phyloP scores from a whole-genome alignment of 169 alveolate genomes.

The Eimeria maxima region DNA sequence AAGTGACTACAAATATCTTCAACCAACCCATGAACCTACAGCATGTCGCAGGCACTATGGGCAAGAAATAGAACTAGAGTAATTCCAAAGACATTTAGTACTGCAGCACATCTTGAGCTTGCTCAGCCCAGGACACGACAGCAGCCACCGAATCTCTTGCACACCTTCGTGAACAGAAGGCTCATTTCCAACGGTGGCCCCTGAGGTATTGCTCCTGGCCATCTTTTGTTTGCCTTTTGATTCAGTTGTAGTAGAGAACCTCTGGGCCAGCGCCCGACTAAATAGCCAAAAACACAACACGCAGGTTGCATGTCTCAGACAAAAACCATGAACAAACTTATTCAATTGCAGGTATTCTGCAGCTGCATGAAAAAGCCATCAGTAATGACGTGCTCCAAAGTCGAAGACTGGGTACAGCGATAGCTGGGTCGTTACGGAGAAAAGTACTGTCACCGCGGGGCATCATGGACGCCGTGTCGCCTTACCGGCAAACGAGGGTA shows the following conservation, averaged over 20 bases:
- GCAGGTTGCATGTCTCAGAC: background rate
- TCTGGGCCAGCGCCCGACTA: conserved; percentile 77
- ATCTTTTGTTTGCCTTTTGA: background rate
- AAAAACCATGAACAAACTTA: background rate
- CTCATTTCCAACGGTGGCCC: background rate
- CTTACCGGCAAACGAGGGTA: conserved; percentile 81
- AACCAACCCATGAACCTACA: background rate
- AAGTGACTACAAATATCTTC: background rate
- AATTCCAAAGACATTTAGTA: background rate
- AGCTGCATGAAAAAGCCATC: background rate
- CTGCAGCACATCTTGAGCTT: background rate
- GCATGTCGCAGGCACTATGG: background rate
- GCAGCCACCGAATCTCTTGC: background rate
- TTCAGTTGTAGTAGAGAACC: conserved; percentile 7
- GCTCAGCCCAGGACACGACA: background rate
- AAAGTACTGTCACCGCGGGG: background rate
- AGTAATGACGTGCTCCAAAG: background rate
- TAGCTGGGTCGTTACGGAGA: background rate
- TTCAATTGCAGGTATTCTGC: background rate
- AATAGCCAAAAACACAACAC: background rate
- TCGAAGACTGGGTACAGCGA: background rate
- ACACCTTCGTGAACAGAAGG: conserved; percentile 19
- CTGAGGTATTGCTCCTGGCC: background rate
- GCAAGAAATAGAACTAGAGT: background rate
- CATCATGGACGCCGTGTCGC: background rate